Base-by-base conservation (phyloP, 1,284 basidiomycete genomes). In the Rhodotorula sp. region DNA sequence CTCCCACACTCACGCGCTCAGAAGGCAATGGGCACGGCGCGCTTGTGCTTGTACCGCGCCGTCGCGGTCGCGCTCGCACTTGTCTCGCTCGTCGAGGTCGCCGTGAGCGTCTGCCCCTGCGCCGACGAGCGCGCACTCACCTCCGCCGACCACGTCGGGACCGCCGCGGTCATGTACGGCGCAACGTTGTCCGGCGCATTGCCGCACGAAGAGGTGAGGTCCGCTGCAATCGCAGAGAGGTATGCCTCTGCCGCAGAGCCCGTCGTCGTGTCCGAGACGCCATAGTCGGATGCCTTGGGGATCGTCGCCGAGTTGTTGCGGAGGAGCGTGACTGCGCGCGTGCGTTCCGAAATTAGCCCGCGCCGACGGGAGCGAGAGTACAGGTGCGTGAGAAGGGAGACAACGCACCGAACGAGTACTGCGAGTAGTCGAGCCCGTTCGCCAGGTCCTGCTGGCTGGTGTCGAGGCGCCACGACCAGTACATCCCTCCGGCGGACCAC, bases 401-500 rank as follows among this genome's bases (percentile, higher is more conserved):
- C 1, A n/a, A 36, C 57, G 39, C 44, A 67, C 57, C n/a, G 57
- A 63, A 70, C 25, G 61, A 64, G 61, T 70, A 73, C 58, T 69
- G 67, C 13, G 55, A 59, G 67, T 76, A 75, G 59, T 75, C 71
- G 56, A 76, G 61, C 9, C 73, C 76, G 27, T 22, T 25, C 0
- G 63, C 64, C 48, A 76, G 61, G 46, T 74, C 70, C 32, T 55
- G 61, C 48, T 66, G 46, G 1, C 56, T 61, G 15, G 72, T 68
- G 36, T 73, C 54, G 56, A 74, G 51, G 60, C 66, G 67, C 65
- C 70, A 74, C 10, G 46, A 39, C 78, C 78, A 79, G 76, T 77
- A 79, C 51, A 72, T 73, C 13, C 72, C 70, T 21, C 76, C 75
- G 29, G 71, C 58, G 67, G 76, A 67, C 77, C 77, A 78, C 3